Evolutionary conservation across 495 filamentous ascomycete species (phyloP).

Genomic region (Beverwykella pulmonaria): DNA sequence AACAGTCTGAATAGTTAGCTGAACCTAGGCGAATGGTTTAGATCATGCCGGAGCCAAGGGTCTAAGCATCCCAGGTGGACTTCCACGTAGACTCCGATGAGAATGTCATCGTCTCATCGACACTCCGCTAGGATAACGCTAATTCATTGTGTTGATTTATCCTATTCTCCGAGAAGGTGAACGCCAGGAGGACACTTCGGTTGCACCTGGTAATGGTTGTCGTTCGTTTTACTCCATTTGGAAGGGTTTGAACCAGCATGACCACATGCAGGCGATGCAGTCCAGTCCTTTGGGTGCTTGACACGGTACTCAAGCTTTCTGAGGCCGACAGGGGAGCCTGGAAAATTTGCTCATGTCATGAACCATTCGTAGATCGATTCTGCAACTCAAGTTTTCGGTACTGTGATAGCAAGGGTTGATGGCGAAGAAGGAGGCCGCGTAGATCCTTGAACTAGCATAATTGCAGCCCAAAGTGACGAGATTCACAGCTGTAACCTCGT

Average conservation of each 20-base stretch:
- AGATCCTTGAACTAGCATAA: not conserved
- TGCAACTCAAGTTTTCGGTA: not conserved
- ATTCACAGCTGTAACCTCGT: not conserved
- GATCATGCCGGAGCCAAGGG: not conserved
- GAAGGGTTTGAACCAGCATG: slow-evolving; percentile 8
- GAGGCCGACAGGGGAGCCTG: not conserved
- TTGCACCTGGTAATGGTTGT: slow-evolving; percentile 10
- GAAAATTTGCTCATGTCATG: not conserved
- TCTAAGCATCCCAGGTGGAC: not conserved
- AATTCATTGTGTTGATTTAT: slow-evolving; percentile 13
- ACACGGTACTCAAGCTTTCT: not conserved
- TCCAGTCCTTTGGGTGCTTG: slow-evolving; percentile 9
- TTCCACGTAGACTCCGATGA: not conserved
- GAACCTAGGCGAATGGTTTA: not conserved
- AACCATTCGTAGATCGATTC: not conserved
- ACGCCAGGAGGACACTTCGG: slow-evolving; percentile 1
- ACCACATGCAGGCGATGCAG: not conserved
- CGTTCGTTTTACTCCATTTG: not conserved
- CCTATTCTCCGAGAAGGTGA: slow-evolving; percentile 32
- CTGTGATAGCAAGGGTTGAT: not conserved
- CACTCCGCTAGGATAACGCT: not conserved
- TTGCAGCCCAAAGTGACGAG: not conserved
- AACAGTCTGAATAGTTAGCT: too few relatives aligned
- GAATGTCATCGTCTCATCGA: not conserved
- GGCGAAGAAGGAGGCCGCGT: not conserved